Evolutionary conservation across 1,284 basidiomycete species (phyloP), one percentile per base, ranked within the genome.

Genomic region (Boletus semigastroideus): DNA sequence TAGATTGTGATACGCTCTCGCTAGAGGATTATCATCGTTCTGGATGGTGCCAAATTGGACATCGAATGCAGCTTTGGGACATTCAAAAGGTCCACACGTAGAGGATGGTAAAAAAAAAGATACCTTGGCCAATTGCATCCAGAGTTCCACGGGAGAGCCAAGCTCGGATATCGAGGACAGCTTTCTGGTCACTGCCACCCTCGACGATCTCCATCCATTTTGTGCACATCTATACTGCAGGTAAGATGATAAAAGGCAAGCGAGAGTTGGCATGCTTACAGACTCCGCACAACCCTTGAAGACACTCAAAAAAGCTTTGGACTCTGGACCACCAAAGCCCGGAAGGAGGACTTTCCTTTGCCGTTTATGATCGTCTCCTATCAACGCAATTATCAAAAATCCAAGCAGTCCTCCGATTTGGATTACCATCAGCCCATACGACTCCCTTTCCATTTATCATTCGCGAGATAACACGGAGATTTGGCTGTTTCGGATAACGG

Each of bases 61-160:
- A 46, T 74, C 74, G 49, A 78, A 79, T 39, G 72, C 75, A 51
- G 70, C 76, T 78, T 45, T 41, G 39, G 46, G 8, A 36, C 6
- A 17, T 22, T 48, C 31, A 37, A 42, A 5, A 25, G 14, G 13
- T 36, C 25, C 22, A 19, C 42, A 48, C n/a, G 11, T 37, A 13
- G 45, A 5, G 16, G 16, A 2, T 28, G 16, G 49, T 38, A 49
- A 53, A 4, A 67, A 51, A 25, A 49, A 46, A 49, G 2, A 7
- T 49, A 75, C 78, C 74, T 62, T 73, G 66, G 5, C 76, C 78
- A 34, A 79, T 74, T 8, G 74, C 72, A 62, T 78, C 77, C 28
- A 79, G 53, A 2, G 74, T 68, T 5, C 71, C 72, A 10, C 70
- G 68, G 37, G 73, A 72, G 14, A 69, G 39, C 72, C 74, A 76